These are phyloP conservation scores for Paecilomyces niveus DNA, from an alignment of 2,329 filamentous ascomycete genomes.

Conservation along the genomic window DNA sequence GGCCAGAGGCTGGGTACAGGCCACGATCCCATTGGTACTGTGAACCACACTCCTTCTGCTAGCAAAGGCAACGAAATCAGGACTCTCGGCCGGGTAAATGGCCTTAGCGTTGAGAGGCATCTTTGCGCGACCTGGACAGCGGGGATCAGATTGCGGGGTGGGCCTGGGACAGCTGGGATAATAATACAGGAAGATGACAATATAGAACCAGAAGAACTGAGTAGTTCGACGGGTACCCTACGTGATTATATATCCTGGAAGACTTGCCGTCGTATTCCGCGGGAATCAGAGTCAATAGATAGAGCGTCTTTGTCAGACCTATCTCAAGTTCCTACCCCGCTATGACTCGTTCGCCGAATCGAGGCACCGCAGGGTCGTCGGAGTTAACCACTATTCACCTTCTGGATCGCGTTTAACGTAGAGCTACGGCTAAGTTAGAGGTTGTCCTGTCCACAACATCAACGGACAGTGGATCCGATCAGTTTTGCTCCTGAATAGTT, in stretches of 20 bases:
- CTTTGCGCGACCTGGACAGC: conserved; percentile 4
- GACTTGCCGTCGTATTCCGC: neutral
- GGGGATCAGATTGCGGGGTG: neutral
- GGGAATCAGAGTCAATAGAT: neutral
- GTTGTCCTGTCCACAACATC: too few relatives aligned
- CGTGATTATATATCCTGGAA: neutral
- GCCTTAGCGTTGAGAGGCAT: conserved; percentile 46
- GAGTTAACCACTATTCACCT: neutral
- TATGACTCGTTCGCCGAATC: neutral
- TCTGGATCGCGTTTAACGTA: neutral
- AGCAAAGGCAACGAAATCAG: conserved; percentile 38
- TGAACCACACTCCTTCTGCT: conserved; percentile 88
- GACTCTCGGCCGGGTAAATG: conserved; percentile 43
- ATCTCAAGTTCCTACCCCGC: neutral
- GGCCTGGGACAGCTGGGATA: neutral
- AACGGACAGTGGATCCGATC: neutral
- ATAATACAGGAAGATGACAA: neutral
- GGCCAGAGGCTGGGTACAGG: conserved; percentile 83
- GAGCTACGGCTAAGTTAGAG: too few relatives aligned
- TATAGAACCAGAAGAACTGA: neutral
- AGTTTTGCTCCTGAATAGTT: neutral
- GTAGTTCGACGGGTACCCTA: neutral
- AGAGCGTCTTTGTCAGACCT: neutral
- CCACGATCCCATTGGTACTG: conserved; percentile 84
- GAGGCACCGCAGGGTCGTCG: neutral